Evolutionary conservation across 306 rosid species (phyloP).

Genomic region (Arachis stenosperma): DNA sequence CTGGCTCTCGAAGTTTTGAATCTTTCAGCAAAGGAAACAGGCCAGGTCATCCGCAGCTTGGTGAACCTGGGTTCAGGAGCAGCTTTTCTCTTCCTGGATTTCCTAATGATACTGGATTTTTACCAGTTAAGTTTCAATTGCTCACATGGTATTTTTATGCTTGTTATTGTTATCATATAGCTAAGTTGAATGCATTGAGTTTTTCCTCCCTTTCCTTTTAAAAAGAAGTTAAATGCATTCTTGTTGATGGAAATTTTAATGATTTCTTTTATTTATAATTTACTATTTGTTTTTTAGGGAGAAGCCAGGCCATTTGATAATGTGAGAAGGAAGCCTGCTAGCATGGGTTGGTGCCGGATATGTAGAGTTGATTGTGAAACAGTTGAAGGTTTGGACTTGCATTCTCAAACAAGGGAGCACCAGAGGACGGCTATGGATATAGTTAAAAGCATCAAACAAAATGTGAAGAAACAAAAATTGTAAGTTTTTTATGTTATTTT

Average conservation of each 20-base stretch:
- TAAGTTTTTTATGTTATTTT: slow-evolving; percentile 40
- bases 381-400: slow-evolving; percentile 93
- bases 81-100: slow-evolving; percentile 77
- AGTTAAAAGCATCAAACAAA: slow-evolving; percentile 86
- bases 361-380: slow-evolving; percentile 97
- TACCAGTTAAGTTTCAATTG: slow-evolving; percentile 69
- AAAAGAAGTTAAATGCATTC: background rate
- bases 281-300: slow-evolving; percentile 56
- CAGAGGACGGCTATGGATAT: slow-evolving; percentile 94
- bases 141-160: slow-evolving; percentile 19
- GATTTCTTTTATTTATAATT: slow-evolving; percentile 11
- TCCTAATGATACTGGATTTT: slow-evolving; percentile 66
- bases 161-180: slow-evolving; percentile 16
- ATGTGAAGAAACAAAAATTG: slow-evolving; percentile 82
- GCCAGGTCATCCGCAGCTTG: slow-evolving; percentile 73
- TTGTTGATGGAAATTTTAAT: background rate
- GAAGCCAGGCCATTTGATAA: slow-evolving; percentile 72
- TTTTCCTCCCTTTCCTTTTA: too few relatives aligned
- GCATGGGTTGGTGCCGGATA: slow-evolving; percentile 97
- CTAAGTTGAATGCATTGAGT: slow-evolving; percentile 14
- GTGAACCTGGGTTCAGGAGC: slow-evolving; percentile 98
- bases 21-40: slow-evolving; percentile 63
- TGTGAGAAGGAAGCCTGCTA: slow-evolving; percentile 65
- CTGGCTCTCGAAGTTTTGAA: slow-evolving; percentile 73
- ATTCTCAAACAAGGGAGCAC: slow-evolving; percentile 96